These are phyloP conservation scores for Aureoboletus auriporus DNA, from an alignment of 768 basidiomycete genomes.

Conservation along the genomic window DNA sequence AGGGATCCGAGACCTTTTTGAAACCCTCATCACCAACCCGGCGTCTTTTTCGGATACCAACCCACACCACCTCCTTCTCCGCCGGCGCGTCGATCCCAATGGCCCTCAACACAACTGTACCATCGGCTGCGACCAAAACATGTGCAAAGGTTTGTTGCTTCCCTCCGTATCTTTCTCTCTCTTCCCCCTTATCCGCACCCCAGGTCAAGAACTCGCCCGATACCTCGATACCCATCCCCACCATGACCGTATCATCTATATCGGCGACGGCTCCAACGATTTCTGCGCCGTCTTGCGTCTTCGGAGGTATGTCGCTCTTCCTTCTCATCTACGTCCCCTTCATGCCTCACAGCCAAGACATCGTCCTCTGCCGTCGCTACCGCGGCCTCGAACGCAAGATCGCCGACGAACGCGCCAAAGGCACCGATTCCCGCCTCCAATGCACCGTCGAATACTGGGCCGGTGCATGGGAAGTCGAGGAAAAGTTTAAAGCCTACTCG, in stretches of 20 bases:
- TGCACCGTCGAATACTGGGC: conserved; percentile 81
- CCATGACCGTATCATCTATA: conserved; percentile 80
- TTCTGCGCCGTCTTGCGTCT: conserved; percentile 89
- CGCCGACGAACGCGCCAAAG: conserved; percentile 47
- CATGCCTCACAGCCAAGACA: conserved; percentile 60
- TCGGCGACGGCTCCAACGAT: conserved; percentile 95
- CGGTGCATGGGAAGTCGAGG: conserved; percentile 96
- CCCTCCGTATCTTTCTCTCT: neutral
- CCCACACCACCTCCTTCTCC: conserved; percentile 66
- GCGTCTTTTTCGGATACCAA: conserved; percentile 74
- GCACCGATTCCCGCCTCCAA: conserved; percentile 56
- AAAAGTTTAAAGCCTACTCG: conserved; percentile 46
- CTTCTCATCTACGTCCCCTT: neutral
- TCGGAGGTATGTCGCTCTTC: conserved; percentile 45
- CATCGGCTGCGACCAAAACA: conserved; percentile 90
- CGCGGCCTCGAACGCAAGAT: conserved; percentile 82
- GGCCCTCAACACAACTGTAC: conserved; percentile 80
- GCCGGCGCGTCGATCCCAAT: conserved; percentile 68
- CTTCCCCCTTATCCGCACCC: neutral
- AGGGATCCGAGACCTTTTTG: conserved; percentile 67
- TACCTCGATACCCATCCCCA: conserved; percentile 52
- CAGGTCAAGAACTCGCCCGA: conserved; percentile 89
- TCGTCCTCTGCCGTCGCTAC: conserved; percentile 72
- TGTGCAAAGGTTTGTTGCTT: conserved; percentile 84
- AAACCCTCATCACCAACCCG: conserved; percentile 88